Conservation (phyloP, 1,139 yeast species). For the Protomyces inundatus region DNA sequence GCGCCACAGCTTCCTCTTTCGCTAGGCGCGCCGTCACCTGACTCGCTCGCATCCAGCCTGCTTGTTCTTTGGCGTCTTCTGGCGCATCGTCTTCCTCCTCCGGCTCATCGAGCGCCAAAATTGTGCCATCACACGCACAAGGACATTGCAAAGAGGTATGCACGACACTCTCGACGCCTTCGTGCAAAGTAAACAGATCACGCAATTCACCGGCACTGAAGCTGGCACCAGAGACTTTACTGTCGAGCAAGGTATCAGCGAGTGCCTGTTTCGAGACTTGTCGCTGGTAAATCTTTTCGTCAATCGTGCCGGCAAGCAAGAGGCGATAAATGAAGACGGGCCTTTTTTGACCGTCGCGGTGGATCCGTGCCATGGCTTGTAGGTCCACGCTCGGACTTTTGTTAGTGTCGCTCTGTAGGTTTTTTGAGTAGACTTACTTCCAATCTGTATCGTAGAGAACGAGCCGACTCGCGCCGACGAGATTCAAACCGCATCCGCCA, state of each 20-base stretch:
- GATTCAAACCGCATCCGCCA: slow-evolving; percentile 84
- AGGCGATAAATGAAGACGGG: slow-evolving; percentile 80
- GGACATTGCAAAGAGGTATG: slow-evolving; percentile 41
- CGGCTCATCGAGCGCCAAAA: neutral
- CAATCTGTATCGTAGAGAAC: slow-evolving; percentile 75
- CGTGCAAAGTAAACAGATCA: slow-evolving; percentile 63
- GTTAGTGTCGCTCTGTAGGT: slow-evolving; percentile 61
- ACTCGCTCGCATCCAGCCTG: neutral
- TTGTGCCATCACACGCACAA: neutral
- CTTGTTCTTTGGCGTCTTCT: neutral
- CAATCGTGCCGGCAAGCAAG: slow-evolving; percentile 77
- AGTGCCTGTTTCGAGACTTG: slow-evolving; percentile 79
- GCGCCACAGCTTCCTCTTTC: neutral
- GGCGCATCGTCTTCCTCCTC: neutral
- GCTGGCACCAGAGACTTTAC: slow-evolving; percentile 35
- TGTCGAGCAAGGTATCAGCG: slow-evolving; percentile 70
- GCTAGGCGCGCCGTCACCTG: neutral
- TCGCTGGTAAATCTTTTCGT: slow-evolving; percentile 91
- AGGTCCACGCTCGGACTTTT: slow-evolving; percentile 93
- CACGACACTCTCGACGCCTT: slow-evolving; percentile 59
- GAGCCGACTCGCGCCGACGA: slow-evolving; percentile 83
- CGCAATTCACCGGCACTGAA: slow-evolving; percentile 55
- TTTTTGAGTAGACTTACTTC: slow-evolving; percentile 45
- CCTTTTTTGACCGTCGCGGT: slow-evolving; percentile 80
- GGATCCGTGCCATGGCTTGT: slow-evolving; percentile 95